Base-by-base conservation (phyloP, 257 asterid species). In the Cinchona pubescens region DNA sequence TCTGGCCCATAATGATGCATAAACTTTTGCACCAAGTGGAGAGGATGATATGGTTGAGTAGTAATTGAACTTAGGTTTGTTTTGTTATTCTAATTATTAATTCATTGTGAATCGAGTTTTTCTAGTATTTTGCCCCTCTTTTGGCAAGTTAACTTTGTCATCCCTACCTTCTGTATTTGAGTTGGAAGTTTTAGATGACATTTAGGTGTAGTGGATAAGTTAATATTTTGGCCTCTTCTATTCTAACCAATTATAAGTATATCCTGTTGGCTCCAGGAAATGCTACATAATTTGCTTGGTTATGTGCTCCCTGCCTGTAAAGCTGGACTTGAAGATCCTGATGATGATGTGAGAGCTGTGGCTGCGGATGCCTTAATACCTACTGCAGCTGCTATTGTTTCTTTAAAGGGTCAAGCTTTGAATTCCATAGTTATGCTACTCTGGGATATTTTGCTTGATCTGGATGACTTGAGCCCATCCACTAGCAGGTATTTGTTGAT, bases 291-390 rank as follows among this genome's bases (percentile, higher is more conserved):
- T 72, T 87, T 95, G 85, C 94, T 95, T 81, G 90, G 83, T 55
- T 75, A 74, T 83, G 91, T 95, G 69, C 91, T 95, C 61, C 98
- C 99, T 71, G 96, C 97, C 53, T 95, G 99, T 85, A 92, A 87
- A 86, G 83, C 87, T 83, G 99, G 99, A 72, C 97, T 95, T 74
- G 99, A 95, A 83, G 99, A 95, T 85, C 97, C 99, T 62, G 99
- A 95, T 82, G 99, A 95, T 86, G 99, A 95, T 80, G 99, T 95
- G 53, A 91, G 99, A 85, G 99, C 99, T 62, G 99, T 95, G 79
- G 98, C 99, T 73, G 99, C 99, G 21, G 99, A 95, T 83, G 94
- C 98, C 74, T 79, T 95, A 71, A 82, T 95, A 78, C 99, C 99
- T 74, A 81, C 98, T 79, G 92, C 98, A 51, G 82, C 89, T 58